Evolutionary conservation across 2,329 filamentous ascomycete species (phyloP).

Genomic region (Aspergillus costaricaensis): DNA sequence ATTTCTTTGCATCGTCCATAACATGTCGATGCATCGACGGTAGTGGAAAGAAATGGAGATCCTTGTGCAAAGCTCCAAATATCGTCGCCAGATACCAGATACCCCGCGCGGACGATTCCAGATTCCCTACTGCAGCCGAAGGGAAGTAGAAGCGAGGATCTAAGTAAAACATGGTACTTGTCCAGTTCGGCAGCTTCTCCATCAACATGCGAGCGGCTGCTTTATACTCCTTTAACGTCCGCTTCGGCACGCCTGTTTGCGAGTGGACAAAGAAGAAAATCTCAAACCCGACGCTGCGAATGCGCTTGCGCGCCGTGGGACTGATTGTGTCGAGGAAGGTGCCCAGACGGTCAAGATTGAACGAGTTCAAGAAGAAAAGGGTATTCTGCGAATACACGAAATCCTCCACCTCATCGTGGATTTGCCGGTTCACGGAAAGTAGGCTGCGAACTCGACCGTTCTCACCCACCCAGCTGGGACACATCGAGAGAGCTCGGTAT

Average conservation of each 20-base stretch:
- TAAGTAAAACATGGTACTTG: conserved; percentile 34
- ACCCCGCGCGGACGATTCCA: conserved; percentile 32
- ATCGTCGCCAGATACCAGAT: conserved; percentile 34
- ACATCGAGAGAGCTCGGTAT: conserved; percentile 36
- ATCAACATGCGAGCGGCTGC: conserved; percentile 27
- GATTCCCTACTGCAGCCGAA: conserved; percentile 27
- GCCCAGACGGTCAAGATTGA: conserved; percentile 33
- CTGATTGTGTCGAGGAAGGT: conserved; percentile 38
- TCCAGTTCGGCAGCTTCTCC: conserved; percentile 30
- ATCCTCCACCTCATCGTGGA: conserved; percentile 39
- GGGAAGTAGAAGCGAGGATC: conserved; percentile 40
- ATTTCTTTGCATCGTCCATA: conserved; percentile 23
- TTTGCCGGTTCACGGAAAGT: conserved; percentile 35
- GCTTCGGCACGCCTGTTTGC: conserved; percentile 37
- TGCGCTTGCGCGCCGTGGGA: conserved; percentile 30
- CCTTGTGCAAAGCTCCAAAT: conserved; percentile 30
- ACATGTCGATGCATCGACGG: conserved; percentile 29
- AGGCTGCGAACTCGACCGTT: conserved; percentile 35
- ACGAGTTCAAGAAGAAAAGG: conserved; percentile 39
- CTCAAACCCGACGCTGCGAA: conserved; percentile 41
- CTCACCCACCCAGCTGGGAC: conserved; percentile 36
- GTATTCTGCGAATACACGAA: conserved; percentile 38
- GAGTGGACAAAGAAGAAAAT: conserved; percentile 40
- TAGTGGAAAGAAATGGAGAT: conserved; percentile 36
- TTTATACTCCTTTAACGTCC: conserved; percentile 34